These are phyloP conservation scores for Termitomyces sp. DNA, from an alignment of 768 basidiomycete species.

Conservation along the genomic window DNA sequence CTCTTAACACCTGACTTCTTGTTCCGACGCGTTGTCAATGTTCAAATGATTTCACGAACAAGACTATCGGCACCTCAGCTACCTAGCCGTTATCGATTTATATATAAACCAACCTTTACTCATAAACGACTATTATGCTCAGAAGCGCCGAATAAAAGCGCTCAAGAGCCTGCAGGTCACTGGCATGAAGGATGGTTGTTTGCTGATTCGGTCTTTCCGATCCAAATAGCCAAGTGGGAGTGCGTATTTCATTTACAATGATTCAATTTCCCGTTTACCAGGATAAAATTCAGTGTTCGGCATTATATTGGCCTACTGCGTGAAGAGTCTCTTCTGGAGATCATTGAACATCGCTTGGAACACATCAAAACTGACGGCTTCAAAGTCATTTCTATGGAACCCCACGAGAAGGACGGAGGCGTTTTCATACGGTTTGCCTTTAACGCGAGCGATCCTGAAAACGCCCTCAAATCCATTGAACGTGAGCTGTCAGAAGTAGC, in stretches of 20 bases:
- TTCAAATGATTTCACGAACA: neutral
- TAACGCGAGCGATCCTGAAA: slow-evolving; percentile 30
- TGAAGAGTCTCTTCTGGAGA: slow-evolving; percentile 51
- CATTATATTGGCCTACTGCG: slow-evolving; percentile 60
- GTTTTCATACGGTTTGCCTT: slow-evolving; percentile 78
- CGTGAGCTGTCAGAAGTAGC: slow-evolving; percentile 40
- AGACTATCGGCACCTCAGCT: neutral
- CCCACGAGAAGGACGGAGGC: slow-evolving; percentile 78
- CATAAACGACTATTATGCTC: neutral
- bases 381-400: slow-evolving; percentile 57
- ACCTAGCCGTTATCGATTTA: neutral
- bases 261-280: slow-evolving; percentile 4
- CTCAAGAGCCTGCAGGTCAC: neutral
- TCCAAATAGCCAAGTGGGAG: slow-evolving; percentile 72
- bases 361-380: slow-evolving; percentile 55
- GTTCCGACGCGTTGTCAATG: no score
- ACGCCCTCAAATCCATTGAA: slow-evolving; percentile 46
- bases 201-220: slow-evolving; percentile 76
- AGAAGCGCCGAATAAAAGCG: neutral
- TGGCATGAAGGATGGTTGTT: slow-evolving; percentile 47
- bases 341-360: slow-evolving; percentile 46
- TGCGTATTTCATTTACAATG: slow-evolving; percentile 31
- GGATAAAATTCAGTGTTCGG: slow-evolving; percentile 45
- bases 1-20: no score
- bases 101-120: neutral